A percentile compares a stretch with the other conserved stretches of the same genome.
These are phyloP conservation scores for Wolfiporia cocos DNA, from an alignment of 1,284 basidiomycete genomes.

Conservation along the genomic window DNA sequence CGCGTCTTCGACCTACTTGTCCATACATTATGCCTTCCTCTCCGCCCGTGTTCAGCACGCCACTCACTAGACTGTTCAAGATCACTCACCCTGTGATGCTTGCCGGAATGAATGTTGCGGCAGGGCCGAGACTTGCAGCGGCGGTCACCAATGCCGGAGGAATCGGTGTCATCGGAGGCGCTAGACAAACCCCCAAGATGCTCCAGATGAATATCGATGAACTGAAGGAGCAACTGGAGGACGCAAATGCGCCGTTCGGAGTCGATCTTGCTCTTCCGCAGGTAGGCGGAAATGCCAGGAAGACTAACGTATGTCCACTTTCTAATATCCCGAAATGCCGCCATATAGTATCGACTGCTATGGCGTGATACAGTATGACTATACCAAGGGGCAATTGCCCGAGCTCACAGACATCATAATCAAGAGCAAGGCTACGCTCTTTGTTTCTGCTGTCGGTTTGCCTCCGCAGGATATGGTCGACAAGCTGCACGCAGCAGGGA, in stretches of 20 bases:
- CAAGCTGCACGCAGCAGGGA: slow-evolving; percentile 72
- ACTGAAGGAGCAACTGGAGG: slow-evolving; percentile 62
- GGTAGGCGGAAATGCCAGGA: slow-evolving; percentile 71
- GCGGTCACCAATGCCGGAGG: slow-evolving; percentile 79
- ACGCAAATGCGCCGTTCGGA: slow-evolving; percentile 76
- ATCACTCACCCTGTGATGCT: slow-evolving; percentile 83
- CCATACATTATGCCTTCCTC: slow-evolving; percentile 59
- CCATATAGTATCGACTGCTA: not conserved
- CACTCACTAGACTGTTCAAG: slow-evolving; percentile 64
- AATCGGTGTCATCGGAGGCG: slow-evolving; percentile 81
- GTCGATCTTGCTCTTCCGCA: slow-evolving; percentile 80
- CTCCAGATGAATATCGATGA: slow-evolving; percentile 59
- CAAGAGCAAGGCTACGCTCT: slow-evolving; percentile 66
- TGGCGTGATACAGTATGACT: slow-evolving; percentile 48
- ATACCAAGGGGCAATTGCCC: slow-evolving; percentile 70
- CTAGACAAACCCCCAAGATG: slow-evolving; percentile 65
- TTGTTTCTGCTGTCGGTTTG: slow-evolving; percentile 83
- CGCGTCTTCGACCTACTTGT: not conserved
- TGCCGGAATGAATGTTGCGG: slow-evolving; percentile 82
- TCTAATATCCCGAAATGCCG: not conserved
- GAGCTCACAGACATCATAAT: slow-evolving; percentile 80
- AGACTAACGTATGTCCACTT: slow-evolving; percentile 58
- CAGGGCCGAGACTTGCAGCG: slow-evolving; percentile 73
- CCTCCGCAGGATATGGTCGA: slow-evolving; percentile 81
- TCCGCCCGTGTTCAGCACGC: slow-evolving; percentile 50